Evolutionary conservation across 495 filamentous ascomycete genomes (phyloP), one percentile per base, ranked within the genome.

Genomic region (Bombardia bombarda): DNA sequence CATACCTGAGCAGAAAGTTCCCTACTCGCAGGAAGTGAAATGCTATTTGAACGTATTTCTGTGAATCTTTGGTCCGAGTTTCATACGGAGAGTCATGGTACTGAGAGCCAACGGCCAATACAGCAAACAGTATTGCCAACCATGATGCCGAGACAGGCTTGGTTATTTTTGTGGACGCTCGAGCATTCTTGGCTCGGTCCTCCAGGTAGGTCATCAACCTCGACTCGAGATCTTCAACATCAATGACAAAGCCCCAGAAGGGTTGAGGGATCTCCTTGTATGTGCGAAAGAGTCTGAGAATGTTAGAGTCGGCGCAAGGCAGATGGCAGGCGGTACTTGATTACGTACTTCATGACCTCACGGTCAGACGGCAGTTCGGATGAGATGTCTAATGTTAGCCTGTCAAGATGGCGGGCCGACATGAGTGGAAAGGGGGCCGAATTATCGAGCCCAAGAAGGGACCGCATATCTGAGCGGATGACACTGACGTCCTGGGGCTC

Each of bases 391-490:
- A 73, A 77, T 19, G 82, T 80, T 1, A 90, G 71, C 21, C 78
- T 78, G 55, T 78, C 77, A 8, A 86, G 76, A 46, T 86, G 79
- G 25, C 78, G 75, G 1, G 79, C 69, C 8, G 83, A 85, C 72
- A 86, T 86, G 46, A 92, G 82, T 16, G 86, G 86, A 61, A 90
- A 92, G 18, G 86, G 86, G 20, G 86, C 84, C 43, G 87, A 84
- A 47, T 87, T 88, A 53, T 90, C 86, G 14, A 92, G 74, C 10
- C 85, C 86, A 26, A 92, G 72, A 21, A 90, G 82, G 4, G 86
- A 85, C 28, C 87, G 68, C 61, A 92, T 86, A 49, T 82, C 84
- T 52, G 66, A 61, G 38, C 72, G 68, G 32, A 77, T 75, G 35
- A 70, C 56, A 47, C 68, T 69, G 44, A 57, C 60, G 20, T 72